Evolutionary conservation across 2,329 filamentous ascomycete species (phyloP), one percentile per base, ranked within the genome.

Genomic region (Tolypocladium tundrense): DNA sequence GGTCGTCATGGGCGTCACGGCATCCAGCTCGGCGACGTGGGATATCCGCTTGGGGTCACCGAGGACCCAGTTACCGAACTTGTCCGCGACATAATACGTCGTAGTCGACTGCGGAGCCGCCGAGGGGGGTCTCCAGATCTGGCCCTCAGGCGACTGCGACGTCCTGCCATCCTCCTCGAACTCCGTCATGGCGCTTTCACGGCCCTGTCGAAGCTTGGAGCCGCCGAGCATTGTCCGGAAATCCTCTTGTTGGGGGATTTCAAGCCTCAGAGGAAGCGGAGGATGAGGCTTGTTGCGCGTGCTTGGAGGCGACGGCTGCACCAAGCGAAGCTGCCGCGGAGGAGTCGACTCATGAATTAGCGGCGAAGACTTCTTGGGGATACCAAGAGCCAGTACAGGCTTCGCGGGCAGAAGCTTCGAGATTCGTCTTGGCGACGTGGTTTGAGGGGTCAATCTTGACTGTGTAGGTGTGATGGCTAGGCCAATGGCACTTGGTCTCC

Each of bases 41-140:
- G 63, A 62, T 21, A 65, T 63, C 41, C 68, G 68, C 50, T 68
- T 68, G 6, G 70, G 62, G 59, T 75, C 76, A 41, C 73, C 73
- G 9, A 81, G 70, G 19, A 80, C 73, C 80, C 80, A 83, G 64
- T 83, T 82, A 1, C 79, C 78, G 61, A 73, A 72, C 65, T 73
- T 77, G 64, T 83, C 79, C 40, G 79, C 75, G 53, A 81, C 73
- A 61, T 81, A 83, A 51, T 75, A 74, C 0, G 76, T 74, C 2
- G 74, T 72, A 0, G 76, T 75, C 2, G 77, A 77, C 45, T 72
- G 69, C 1, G 78, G 75, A 24, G 74, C 76, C 2, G 71, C 70
- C 2, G 75, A 73, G 0, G 79, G 78, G 7, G 77, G 79, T 14
- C 77, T 71, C 80, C 80, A 83, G 52, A 81, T 75, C 57, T 77